These are phyloP conservation scores for Anthracocystis setariae DNA, from an alignment of 1,284 basidiomycete genomes.

Conservation along the genomic window DNA sequence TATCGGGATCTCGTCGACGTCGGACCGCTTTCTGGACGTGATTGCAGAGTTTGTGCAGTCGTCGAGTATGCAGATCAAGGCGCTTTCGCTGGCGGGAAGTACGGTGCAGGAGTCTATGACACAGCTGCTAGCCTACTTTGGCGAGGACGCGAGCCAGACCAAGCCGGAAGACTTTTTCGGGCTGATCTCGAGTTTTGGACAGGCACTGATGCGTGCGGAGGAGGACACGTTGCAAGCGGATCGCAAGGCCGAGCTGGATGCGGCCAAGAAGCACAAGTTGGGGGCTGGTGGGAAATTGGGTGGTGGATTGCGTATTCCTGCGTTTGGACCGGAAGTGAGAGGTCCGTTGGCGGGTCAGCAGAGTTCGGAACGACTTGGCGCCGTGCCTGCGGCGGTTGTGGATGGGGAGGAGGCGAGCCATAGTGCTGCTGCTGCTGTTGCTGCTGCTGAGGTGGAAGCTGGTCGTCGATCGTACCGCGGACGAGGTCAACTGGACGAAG, in stretches of 20 bases:
- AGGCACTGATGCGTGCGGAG: conserved; percentile 60
- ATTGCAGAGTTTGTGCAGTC: conserved; percentile 36
- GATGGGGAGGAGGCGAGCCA: too few relatives aligned
- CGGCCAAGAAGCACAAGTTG: conserved; percentile 44
- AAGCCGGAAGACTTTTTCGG: conserved; percentile 62
- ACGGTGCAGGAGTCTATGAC: conserved; percentile 34
- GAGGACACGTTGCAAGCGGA: conserved; percentile 60
- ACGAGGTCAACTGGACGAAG: conserved; percentile 55
- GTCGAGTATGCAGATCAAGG: conserved; percentile 43
- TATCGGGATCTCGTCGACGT: conserved; percentile 38
- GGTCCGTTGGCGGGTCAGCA: conserved; percentile 36
- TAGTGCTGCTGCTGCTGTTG: conserved; percentile 5
- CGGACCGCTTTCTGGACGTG: conserved; percentile 46
- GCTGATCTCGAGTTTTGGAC: conserved; percentile 53
- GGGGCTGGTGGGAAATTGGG: conserved; percentile 17
- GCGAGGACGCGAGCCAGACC: conserved; percentile 50
- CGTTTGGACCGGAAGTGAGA: conserved; percentile 50
- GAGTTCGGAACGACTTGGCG: conserved; percentile 12
- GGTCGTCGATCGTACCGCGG: conserved; percentile 41
- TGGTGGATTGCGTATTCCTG: conserved; percentile 20
- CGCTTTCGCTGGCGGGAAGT: conserved; percentile 33
- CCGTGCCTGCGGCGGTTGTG: too few relatives aligned
- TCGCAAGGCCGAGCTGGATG: conserved; percentile 47
- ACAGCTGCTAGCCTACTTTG: conserved; percentile 50
- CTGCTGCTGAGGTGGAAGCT: conserved; percentile 6